Conservation (phyloP, 179 eudicot species). For the Carnegiea gigantea region DNA sequence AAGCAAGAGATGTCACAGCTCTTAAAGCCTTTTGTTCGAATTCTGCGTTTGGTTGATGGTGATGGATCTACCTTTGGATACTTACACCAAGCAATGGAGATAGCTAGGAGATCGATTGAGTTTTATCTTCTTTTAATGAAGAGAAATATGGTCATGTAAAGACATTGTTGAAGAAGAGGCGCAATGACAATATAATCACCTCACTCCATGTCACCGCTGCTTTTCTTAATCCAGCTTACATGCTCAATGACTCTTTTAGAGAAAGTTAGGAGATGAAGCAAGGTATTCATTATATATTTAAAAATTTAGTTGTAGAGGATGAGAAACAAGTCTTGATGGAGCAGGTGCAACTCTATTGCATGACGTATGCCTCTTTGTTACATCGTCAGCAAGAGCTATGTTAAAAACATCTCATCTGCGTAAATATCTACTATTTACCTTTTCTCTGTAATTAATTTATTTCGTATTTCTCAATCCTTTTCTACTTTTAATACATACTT, state of each 20-base stretch:
- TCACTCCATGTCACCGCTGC: too few species aligned
- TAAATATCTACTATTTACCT: neutral
- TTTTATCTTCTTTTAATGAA: neutral
- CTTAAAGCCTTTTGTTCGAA: neutral
- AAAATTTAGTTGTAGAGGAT: too few species aligned
- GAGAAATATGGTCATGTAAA: neutral
- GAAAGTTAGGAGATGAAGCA: too few species aligned
- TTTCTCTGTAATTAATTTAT: neutral
- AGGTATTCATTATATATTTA: too few species aligned
- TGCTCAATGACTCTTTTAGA: too few species aligned
- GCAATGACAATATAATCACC: neutral
- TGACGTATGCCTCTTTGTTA: neutral
- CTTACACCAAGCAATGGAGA: conserved; percentile 10
- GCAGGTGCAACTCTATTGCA: conserved; percentile 7
- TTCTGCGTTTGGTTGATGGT: conserved; percentile 6
- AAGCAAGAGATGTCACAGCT: neutral
- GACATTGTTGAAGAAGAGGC: neutral
- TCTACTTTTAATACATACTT: too few species aligned
- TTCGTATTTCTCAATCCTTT: neutral
- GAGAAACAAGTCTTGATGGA: neutral
- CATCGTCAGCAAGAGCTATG: neutral
- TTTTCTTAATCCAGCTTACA: too few species aligned
- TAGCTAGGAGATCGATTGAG: neutral
- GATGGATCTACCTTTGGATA: conserved; percentile 9
- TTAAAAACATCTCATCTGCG: neutral